Base-by-base conservation (phyloP, 495 filamentous ascomycete genomes). In the Viridothelium virens region DNA sequence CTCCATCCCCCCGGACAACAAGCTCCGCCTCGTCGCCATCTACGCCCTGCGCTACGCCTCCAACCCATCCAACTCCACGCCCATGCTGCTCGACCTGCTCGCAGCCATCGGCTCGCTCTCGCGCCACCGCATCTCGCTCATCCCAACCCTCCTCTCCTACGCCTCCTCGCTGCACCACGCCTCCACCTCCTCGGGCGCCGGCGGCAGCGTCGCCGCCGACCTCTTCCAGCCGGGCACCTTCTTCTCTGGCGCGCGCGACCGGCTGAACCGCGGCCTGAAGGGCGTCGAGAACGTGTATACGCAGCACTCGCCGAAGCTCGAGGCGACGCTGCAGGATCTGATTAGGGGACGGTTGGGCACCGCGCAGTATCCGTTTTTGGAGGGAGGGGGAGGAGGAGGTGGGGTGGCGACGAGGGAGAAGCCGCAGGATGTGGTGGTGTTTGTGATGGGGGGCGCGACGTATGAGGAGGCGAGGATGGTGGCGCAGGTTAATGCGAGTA, bases 211-310 rank as follows among this genome's bases (percentile, higher is more conserved):
- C 38, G 89, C 96, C 70, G 86, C 90, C 2, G 93, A 96, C 67
- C 83, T 96, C 7, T 98, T 97, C 73, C 92, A 97, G 72, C 67
- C 67, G 2, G 87, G 89, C 1, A 92, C 90, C 5, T 90, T 98
- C 65, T 96, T 98, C 78, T 90, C 90, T 38, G 89, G 90, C 16
- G 92, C 94, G 2, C 83, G 92, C 38, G 89, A 89, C 70, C 87
- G 92, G 2, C 92, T 98, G 77, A 96, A 96, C 74, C 65, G 68
- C 25, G 95, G 93, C 2, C 82, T 98, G 18, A 96, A 96, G 73
- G 94, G 94, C 14, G 92, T 97, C 3, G 94, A 98, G 74, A 98
- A 98, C 70, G 94, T 98, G 31, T 98, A 97, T 75, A 98, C 94
- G 0, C 95, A 97, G 75, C 94, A 98, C 76, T 94, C 92, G 2